Evolutionary conservation across 306 rosid species (phyloP).

Genomic region (Hippophae rhamnoides): DNA sequence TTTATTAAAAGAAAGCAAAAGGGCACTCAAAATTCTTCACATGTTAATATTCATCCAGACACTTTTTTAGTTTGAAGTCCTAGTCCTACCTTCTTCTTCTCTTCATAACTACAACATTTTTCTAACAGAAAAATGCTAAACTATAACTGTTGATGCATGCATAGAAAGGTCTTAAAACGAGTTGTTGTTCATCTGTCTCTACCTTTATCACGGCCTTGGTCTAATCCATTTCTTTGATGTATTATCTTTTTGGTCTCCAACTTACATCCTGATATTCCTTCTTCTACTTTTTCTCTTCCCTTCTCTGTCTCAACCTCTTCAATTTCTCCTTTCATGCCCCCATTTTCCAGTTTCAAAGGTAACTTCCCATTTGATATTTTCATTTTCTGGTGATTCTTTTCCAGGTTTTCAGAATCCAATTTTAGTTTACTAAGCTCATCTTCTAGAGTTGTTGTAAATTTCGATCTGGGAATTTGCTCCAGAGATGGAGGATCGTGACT

Average conservation of each 20-base stretch:
- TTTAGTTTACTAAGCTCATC: constrained; percentile 33
- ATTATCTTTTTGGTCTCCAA: constrained; percentile 42
- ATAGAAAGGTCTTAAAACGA: not conserved
- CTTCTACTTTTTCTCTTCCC: constrained; percentile 29
- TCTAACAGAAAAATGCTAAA: not conserved
- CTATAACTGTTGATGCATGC: not conserved
- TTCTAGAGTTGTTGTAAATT: constrained; percentile 30
- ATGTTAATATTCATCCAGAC: too few species aligned
- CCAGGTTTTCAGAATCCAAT: constrained; percentile 32
- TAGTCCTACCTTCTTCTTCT: too few species aligned
- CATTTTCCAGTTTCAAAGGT: constrained; percentile 35
- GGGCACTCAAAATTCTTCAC: too few species aligned
- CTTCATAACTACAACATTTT: too few species aligned
- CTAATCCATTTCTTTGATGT: constrained; percentile 53
- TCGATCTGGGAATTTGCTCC: constrained; percentile 35
- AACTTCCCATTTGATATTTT: constrained; percentile 38
- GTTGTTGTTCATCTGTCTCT: constrained; percentile 31
- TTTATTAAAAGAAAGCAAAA: too few species aligned
- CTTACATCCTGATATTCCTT: constrained; percentile 28
- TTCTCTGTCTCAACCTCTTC: constrained; percentile 30
- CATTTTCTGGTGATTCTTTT: constrained; percentile 29
- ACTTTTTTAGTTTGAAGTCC: too few species aligned
- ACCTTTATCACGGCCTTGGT: constrained; percentile 48
- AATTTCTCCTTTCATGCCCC: constrained; percentile 29
- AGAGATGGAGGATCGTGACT: constrained; percentile 29